phyloP scores from a whole-genome alignment of 2,329 filamentous ascomycete species.

The Alternaria sp. region DNA sequence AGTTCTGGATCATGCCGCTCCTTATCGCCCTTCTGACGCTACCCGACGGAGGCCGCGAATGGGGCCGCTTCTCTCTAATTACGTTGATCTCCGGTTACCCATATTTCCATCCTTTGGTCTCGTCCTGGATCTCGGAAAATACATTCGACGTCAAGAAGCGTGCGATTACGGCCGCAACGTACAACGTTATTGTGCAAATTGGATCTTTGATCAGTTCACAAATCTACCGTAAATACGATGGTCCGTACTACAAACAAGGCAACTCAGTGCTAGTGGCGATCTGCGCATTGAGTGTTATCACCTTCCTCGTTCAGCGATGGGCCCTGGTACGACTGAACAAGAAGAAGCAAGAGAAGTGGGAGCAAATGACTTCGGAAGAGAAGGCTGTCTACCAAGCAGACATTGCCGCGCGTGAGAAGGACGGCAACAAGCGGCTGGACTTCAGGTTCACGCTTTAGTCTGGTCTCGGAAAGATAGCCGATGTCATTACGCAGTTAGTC shows the following conservation, averaged over 20 bases:
- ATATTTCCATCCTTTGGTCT: conserved; percentile 64
- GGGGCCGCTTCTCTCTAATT: conserved; percentile 51
- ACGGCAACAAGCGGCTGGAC: conserved; percentile 53
- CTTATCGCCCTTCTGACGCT: conserved; percentile 50
- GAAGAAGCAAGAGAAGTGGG: conserved; percentile 58
- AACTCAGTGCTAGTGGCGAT: conserved; percentile 62
- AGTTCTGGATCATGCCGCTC: conserved; percentile 54
- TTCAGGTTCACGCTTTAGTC: conserved; percentile 48
- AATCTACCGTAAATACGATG: conserved; percentile 64
- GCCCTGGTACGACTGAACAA: conserved; percentile 37
- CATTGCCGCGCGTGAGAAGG: conserved; percentile 32
- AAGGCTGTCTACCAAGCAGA: conserved; percentile 59
- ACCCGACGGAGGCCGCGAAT: conserved; percentile 46
- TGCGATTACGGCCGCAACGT: conserved; percentile 69
- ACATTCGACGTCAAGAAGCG: conserved; percentile 68
- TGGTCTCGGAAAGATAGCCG: conserved; percentile 1
- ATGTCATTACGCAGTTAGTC: background rate
- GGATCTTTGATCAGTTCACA: conserved; percentile 50
- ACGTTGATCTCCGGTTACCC: conserved; percentile 52
- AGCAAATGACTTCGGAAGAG: conserved; percentile 59
- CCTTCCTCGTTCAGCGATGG: conserved; percentile 62
- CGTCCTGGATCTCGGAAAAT: conserved; percentile 69
- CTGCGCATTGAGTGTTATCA: conserved; percentile 56
- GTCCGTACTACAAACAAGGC: conserved; percentile 62
- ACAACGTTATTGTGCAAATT: conserved; percentile 61